Evolutionary conservation across 169 alveolate genomes (phyloP).

Genomic region (Theileria parva): DNA sequence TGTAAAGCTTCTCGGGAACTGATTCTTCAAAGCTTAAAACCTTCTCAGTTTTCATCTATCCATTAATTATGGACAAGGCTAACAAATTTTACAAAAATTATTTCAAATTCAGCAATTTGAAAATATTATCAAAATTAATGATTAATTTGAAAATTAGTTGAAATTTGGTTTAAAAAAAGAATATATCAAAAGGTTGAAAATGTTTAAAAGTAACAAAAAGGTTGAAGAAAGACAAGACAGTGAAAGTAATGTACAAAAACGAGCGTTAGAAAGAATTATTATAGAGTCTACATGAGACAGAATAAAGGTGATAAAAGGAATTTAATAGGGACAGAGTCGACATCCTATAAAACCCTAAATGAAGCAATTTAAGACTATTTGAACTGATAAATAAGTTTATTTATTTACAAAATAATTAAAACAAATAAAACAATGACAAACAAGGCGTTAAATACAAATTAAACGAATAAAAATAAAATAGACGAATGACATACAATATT

Average conservation of each 20-base stretch:
- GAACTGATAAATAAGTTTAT: background rate
- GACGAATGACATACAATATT: background rate
- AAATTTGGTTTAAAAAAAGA: no score
- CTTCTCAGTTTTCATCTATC: background rate
- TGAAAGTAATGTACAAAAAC: background rate
- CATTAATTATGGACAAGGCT: background rate
- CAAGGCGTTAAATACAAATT: background rate
- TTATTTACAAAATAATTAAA: no score
- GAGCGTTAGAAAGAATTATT: background rate
- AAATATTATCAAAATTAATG: background rate
- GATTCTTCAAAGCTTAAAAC: background rate
- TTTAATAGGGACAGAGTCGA: background rate
- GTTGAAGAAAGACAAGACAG: background rate
- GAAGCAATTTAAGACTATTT: no score
- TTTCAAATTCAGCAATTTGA: background rate
- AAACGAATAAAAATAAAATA: background rate
- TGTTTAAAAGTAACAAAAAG: background rate
- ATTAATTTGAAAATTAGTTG: no score
- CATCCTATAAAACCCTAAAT: background rate
- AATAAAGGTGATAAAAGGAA: background rate
- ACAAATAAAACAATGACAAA: background rate
- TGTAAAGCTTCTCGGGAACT: constrained; percentile 22
- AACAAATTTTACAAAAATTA: background rate
- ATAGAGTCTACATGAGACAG: background rate
- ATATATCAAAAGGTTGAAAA: background rate